These are phyloP conservation scores for Mycena maculata DNA, from an alignment of 768 basidiomycete genomes.

Conservation along the genomic window DNA sequence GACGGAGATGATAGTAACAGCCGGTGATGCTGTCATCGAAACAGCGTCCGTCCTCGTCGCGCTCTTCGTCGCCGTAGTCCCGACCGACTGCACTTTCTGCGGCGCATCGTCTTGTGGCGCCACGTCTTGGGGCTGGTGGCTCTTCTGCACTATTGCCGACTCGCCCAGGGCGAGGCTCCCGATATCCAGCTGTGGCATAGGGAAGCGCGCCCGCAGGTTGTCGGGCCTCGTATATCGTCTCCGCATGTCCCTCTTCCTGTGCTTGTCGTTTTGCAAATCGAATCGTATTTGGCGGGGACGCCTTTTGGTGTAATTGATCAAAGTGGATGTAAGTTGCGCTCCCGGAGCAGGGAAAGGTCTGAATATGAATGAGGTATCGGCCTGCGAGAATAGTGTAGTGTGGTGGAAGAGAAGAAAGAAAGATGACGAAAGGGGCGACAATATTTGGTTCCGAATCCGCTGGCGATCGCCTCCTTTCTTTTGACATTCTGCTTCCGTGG, in stretches of 20 bases:
- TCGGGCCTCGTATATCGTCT: conserved; percentile 3
- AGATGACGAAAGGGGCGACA: conserved; percentile 13
- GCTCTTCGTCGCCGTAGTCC: background rate
- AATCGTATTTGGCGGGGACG: background rate
- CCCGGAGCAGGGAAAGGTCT: conserved; percentile 3
- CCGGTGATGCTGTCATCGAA: background rate
- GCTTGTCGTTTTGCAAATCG: background rate
- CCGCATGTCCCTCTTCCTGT: background rate
- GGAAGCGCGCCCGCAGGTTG: conserved; percentile 13
- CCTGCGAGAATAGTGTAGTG: conserved; percentile 15
- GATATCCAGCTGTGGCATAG: conserved; percentile 24
- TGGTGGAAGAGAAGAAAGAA: background rate
- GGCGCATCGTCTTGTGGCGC: conserved; percentile 16
- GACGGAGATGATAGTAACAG: background rate
- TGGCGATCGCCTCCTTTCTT: background rate
- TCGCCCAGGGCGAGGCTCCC: conserved; percentile 16
- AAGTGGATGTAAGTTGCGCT: conserved; percentile 11
- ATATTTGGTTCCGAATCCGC: conserved; percentile 9
- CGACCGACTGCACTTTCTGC: conserved; percentile 18
- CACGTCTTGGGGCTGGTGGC: background rate
- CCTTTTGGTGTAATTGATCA: too few species aligned
- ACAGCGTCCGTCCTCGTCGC: background rate
- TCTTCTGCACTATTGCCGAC: conserved; percentile 10
- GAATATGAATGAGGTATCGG: conserved; percentile 9
- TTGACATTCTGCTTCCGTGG: too few species aligned